Evolutionary conservation across 192 early-diverging fungal species (phyloP).

Genomic region (Umbelopsis isabellina): DNA sequence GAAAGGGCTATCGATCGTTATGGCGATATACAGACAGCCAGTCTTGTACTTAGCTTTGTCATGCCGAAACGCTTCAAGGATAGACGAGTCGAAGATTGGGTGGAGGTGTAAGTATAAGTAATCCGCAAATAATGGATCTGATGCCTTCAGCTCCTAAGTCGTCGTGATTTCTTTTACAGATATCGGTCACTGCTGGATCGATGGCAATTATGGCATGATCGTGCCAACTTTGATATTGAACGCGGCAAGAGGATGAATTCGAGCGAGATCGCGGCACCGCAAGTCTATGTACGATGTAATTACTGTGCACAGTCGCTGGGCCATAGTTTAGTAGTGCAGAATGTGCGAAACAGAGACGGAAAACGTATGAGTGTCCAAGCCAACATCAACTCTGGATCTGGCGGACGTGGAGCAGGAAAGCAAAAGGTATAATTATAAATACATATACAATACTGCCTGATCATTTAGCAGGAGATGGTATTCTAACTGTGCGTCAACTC

Average conservation of each 20-base stretch:
- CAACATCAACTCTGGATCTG: slow-evolving; percentile 28
- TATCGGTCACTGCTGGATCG: slow-evolving; percentile 88
- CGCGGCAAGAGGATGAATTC: slow-evolving; percentile 65
- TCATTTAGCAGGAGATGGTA: background rate
- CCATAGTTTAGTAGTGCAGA: slow-evolving; percentile 54
- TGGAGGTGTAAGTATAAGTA: slow-evolving; percentile 58
- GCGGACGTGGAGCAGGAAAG: slow-evolving; percentile 32
- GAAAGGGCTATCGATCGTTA: slow-evolving; percentile 82
- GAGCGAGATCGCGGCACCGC: slow-evolving; percentile 66
- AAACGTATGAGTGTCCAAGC: slow-evolving; percentile 48
- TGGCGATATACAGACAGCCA: slow-evolving; percentile 90
- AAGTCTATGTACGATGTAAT: slow-evolving; percentile 86
- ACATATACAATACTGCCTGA: too few relatives aligned
- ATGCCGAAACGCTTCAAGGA: slow-evolving; percentile 63
- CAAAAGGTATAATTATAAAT: slow-evolving; percentile 35
- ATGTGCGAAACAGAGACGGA: slow-evolving; percentile 51
- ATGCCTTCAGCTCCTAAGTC: background rate
- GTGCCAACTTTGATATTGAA: slow-evolving; percentile 91
- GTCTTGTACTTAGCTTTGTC: slow-evolving; percentile 68
- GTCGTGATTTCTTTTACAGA: slow-evolving; percentile 30
- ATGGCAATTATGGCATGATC: slow-evolving; percentile 84
- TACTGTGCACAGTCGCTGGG: slow-evolving; percentile 77
- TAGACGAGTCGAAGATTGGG: slow-evolving; percentile 67
- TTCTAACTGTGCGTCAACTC: background rate
- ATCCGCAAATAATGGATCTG: background rate